Evolutionary conservation across 179 eudicot genomes (phyloP), one percentile per base, ranked within the genome.

Genomic region (Beta corolliflora): DNA sequence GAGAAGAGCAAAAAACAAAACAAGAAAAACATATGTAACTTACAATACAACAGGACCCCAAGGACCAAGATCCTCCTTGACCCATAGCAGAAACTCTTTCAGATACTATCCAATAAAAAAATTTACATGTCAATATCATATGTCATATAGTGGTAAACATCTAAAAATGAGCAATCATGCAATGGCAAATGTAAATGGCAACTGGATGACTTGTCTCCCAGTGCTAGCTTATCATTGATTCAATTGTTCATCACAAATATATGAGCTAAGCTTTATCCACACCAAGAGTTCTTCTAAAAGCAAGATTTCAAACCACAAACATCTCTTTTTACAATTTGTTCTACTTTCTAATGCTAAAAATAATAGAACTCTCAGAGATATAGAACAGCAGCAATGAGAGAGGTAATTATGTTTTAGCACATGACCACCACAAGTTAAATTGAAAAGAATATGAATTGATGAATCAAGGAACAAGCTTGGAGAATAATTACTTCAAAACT

Each of bases 111-210:
- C 41, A 36, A 36, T 36, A 36, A 36, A 13, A 69, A 53, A 53
- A 56, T 36, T 67, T 61, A 77, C 66, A 82, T 60, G 76, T 71
- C 63, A 77, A 54, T 13, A 75, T 65, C 68, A 84, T 18, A 45
- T 16, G 55, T 50, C 73, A 82, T 48, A 73, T 36, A 60, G 66
- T 60, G 18, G 21, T 16, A 29, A 53, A n/a, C 46, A 18, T 31
- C 6, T 63, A 59, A 36, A 10, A 41, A 15, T 79, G 52, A 48
- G 2, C 19, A 71, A 5, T 29, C 63, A 45, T 44, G 63, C 45
- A 19, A 29, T 18, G 44, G 25, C 72, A 50, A 9, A 13, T 2
- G 29, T 50, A 29, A 21, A 44, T 75, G 52, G 25, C 50, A 16
- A 15, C 6, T 16, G 50, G 4, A 44, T 29, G 29, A 25, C 21